Percentiles rank a stretch among this genome's conserved stretches.
These are phyloP conservation scores for rapeseed (Brassica napus) DNA, from an alignment of 345 rosid species.

Conservation along the genomic window Da-Ae NC_063441.1:3594001-3594500, in stretches of 20 bases:
- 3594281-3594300: conserved; percentile 89
- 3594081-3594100: conserved; percentile 63
- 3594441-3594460: neutral
- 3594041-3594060: conserved; percentile 84
- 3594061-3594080: conserved; percentile 63
- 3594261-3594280: conserved; percentile 67
- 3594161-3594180: conserved; percentile 70
- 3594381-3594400: conserved; percentile 19
- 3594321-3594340: conserved; percentile 83
- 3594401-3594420: conserved; percentile 5
- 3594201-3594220: conserved; percentile 85
- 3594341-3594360: conserved; percentile 85
- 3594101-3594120: conserved; percentile 6
- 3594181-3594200: conserved; percentile 85
- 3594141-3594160: conserved; percentile 20
- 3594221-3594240: conserved; percentile 64
- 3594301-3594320: conserved; percentile 87
- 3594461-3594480: neutral
- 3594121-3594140: conserved; percentile 1
- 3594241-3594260: conserved; percentile 55
- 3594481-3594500: neutral
- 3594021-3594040: conserved; percentile 87
- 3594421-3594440: neutral
- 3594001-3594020: conserved; percentile 67
- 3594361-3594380: conserved; percentile 22